These are phyloP conservation scores for Hyaloperonospora brassicae DNA, from an alignment of 352 stramenopile species.

Conservation along the genomic window DNA sequence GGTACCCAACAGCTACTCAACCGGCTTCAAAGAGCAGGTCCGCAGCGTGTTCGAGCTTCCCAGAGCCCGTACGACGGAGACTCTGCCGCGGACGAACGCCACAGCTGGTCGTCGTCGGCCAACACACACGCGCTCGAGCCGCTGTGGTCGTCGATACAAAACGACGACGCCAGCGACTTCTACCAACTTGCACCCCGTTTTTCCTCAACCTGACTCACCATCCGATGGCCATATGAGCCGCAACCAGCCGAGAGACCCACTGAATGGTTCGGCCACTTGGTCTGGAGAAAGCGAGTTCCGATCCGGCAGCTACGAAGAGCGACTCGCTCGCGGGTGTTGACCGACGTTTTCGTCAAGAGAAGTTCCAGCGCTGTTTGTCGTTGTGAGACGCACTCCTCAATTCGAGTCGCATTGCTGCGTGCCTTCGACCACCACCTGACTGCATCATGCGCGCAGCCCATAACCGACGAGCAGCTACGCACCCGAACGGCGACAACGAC, in stretches of 20 bases:
- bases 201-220: no score
- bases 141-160: no score
- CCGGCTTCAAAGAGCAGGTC: neutral
- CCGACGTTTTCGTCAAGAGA: no score
- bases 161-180: no score
- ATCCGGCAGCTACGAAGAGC: no score
- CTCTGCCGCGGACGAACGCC: neutral
- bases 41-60: neutral
- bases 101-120: slow-evolving; percentile 1
- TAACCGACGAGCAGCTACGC: slow-evolving; percentile 15
- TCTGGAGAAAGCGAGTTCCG: no score
- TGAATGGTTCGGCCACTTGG: slow-evolving; percentile 15
- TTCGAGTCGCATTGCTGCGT: no score
- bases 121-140: slow-evolving; percentile 2
- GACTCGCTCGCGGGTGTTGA: no score
- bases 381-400: no score
- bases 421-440: neutral
- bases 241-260: slow-evolving; percentile 12
- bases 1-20: no score
- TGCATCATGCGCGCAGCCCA: slow-evolving; percentile 1
- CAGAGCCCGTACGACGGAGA: neutral
- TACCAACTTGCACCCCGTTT: no score
- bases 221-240: slow-evolving; percentile 13
- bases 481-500: slow-evolving; percentile 2
- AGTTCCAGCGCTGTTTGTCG: no score